Percentiles rank a stretch among this genome's conserved stretches.
phyloP scores from a whole-genome alignment of 768 basidiomycete genomes.

The Hemileccinum impolitum region DNA sequence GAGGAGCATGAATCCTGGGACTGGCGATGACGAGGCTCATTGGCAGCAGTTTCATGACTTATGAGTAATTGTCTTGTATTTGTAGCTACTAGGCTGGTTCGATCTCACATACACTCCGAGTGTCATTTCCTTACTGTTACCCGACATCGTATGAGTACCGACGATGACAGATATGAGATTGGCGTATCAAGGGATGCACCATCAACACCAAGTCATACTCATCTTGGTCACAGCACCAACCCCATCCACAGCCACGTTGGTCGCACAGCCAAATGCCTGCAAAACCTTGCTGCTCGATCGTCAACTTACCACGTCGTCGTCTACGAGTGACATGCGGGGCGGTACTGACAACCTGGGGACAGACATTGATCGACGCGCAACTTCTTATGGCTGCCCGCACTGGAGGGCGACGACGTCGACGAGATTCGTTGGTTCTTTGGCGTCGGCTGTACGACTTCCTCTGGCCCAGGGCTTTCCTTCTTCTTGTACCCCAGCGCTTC shows the following conservation, averaged over 20 bases:
- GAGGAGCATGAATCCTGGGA: no score
- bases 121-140: no score
- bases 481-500: slow-evolving; percentile 23
- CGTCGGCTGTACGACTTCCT: slow-evolving; percentile 43
- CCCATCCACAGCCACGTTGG: slow-evolving; percentile 93
- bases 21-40: no score
- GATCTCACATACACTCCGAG: no score
- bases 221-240: slow-evolving; percentile 85
- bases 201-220: slow-evolving; percentile 96
- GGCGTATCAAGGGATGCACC: slow-evolving; percentile 46
- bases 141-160: neutral
- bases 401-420: slow-evolving; percentile 9
- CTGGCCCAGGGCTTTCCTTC: slow-evolving; percentile 28
- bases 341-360: slow-evolving; percentile 91
- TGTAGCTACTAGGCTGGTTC: no score
- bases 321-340: slow-evolving; percentile 87
- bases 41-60: no score
- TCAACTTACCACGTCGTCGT: slow-evolving; percentile 91
- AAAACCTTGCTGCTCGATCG: slow-evolving; percentile 90
- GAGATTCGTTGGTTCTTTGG: slow-evolving; percentile 23
- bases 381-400: slow-evolving; percentile 34
- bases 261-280: slow-evolving; percentile 91
- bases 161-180: no score
- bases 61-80: no score
- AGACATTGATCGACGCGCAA: slow-evolving; percentile 71